Conservation (phyloP, 768 basidiomycete species). For the Hericium coralloides region DNA sequence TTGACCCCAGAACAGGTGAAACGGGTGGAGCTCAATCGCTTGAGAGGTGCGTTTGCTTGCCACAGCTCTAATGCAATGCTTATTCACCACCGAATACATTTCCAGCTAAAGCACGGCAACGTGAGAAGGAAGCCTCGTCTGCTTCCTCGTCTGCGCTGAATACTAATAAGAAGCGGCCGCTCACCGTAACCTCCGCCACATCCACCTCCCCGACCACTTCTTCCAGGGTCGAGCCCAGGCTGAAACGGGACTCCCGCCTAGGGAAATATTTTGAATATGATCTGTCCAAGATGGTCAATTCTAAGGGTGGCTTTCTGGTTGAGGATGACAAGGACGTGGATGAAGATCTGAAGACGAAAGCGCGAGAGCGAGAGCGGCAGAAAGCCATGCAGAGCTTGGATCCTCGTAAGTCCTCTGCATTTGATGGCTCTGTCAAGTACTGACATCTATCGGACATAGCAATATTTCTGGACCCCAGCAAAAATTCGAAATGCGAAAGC, state of each 20-base stretch:
- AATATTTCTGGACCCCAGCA: slow-evolving; percentile 60
- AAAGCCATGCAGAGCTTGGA: slow-evolving; percentile 67
- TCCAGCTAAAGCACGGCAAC: slow-evolving; percentile 68
- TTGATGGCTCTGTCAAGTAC: not conserved
- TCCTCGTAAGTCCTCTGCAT: slow-evolving; percentile 43
- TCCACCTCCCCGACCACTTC: slow-evolving; percentile 54
- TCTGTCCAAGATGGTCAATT: slow-evolving; percentile 92
- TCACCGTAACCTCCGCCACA: slow-evolving; percentile 45
- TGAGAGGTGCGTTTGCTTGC: slow-evolving; percentile 44
- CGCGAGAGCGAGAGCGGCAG: slow-evolving; percentile 75
- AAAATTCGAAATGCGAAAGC: slow-evolving; percentile 80
- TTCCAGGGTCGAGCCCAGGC: slow-evolving; percentile 33
- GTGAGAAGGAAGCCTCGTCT: slow-evolving; percentile 49
- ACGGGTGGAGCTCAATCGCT: slow-evolving; percentile 68
- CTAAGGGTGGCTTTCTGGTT: slow-evolving; percentile 90
- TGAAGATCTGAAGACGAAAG: slow-evolving; percentile 64
- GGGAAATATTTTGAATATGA: slow-evolving; percentile 98
- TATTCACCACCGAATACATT: not conserved
- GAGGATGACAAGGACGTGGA: slow-evolving; percentile 81
- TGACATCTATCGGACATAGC: slow-evolving; percentile 35
- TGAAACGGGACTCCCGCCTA: slow-evolving; percentile 68
- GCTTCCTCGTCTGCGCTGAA: slow-evolving; percentile 45
- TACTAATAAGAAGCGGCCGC: slow-evolving; percentile 67
- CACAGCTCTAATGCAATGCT: not conserved
- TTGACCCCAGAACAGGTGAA: slow-evolving; percentile 62